Percentiles rank a stretch among this genome's conserved stretches.
Evolutionary conservation across 768 basidiomycete species (phyloP).

Genomic region (Botryobasidium botryosum): DNA sequence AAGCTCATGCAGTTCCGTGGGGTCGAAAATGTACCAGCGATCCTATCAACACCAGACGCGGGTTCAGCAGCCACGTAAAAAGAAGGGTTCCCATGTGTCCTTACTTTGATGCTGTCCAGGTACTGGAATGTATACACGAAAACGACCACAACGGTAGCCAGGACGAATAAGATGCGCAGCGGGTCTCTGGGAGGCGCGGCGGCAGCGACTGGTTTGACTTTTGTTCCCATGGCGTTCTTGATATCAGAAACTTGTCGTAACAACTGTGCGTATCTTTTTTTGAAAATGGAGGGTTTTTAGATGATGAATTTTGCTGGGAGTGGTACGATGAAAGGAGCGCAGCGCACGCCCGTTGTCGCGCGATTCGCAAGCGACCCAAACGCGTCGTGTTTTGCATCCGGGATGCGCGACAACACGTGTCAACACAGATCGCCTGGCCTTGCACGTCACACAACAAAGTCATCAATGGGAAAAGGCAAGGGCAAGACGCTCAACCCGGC

Average conservation of each 20-base stretch:
- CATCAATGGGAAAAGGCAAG: background rate
- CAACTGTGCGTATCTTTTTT: too few relatives aligned
- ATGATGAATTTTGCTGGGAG: too few relatives aligned
- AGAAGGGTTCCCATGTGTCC: background rate
- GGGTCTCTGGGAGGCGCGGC: background rate
- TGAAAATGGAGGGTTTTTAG: too few relatives aligned
- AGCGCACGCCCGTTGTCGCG: too few relatives aligned
- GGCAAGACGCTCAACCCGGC: conserved; percentile 77
- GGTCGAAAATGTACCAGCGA: conserved; percentile 78
- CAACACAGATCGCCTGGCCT: background rate
- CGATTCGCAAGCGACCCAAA: too few relatives aligned
- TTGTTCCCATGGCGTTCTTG: too few relatives aligned
- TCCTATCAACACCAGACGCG: conserved; percentile 29
- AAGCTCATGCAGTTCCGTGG: conserved; percentile 49
- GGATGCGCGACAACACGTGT: too few relatives aligned
- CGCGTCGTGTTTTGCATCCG: too few relatives aligned
- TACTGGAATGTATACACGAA: conserved; percentile 12
- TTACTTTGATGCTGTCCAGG: conserved; percentile 19
- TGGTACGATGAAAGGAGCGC: too few relatives aligned
- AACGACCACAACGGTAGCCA: conserved; percentile 11
- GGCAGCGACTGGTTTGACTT: background rate
- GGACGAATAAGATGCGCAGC: too few relatives aligned
- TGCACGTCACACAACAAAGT: background rate
- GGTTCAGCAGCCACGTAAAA: background rate
- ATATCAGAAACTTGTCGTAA: too few relatives aligned